Evolutionary conservation across 2,329 filamentous ascomycete species (phyloP), one percentile per base, ranked within the genome.

Genomic region (Ascochyta clinopodiicola): DNA sequence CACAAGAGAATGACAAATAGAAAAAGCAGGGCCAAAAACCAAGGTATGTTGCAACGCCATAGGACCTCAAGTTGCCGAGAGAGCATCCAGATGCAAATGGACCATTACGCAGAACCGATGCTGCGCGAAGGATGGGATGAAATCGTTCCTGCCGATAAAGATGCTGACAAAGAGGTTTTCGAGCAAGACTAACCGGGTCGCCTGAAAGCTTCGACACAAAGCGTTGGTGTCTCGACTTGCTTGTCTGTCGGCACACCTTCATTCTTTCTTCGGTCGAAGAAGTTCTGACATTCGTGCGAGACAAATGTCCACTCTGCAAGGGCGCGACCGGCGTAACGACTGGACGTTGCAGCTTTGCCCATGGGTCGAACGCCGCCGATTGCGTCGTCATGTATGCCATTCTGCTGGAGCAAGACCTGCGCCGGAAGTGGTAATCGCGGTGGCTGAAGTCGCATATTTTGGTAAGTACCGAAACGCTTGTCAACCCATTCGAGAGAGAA

Each of bases 231-330:
- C 73, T 94, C 90, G 37, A 94, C 86, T 38, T 88, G 85, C 62
- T 79, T 81, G 56, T 91, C 83, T 0, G 80, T 79, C 2, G 84
- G 81, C 9, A 92, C 84, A 39, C 90, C 90, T 70, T 95, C 91
- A 42, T 86, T 86, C 46, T 87, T 86, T 50, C 91, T 83, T 40
- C 90, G 82, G 55, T 94, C 90, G 29, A 92, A 86, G 74, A 94
- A 95, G 68, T 86, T 90, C 75, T 93, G 91, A 78, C 87, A 91
- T 72, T 95, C 91, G 51, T 85, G 84, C 15, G 92, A 86, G 19
- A 94, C 84, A 17, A 90, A 78, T 19, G 82, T 81, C 91, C 91
- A 95, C 73, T 95, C 91, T 0, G 90, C 90, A 39, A 95, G 80
- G 0, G 91, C 88, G 19, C 89, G 82, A 1, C 91, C 91, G 3